Conservation (phyloP, 768 basidiomycete genomes). For the Hygrophoropsis aurantiaca region DNA sequence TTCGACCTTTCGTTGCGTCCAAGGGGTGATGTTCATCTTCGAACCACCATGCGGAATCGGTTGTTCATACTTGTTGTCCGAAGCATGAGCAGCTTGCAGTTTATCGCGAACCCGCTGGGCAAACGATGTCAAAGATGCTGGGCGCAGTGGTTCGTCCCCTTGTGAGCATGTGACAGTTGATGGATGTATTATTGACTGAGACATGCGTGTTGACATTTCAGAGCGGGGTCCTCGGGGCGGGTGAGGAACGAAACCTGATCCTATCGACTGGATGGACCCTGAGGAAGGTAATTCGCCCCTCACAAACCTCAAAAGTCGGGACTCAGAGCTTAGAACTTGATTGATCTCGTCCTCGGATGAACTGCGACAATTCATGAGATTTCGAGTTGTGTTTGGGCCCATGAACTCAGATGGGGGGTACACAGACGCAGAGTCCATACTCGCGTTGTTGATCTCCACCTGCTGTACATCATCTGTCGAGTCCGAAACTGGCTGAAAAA, state of each 20-base stretch:
- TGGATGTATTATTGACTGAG: constrained; percentile 17
- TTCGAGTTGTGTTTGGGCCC: constrained; percentile 17
- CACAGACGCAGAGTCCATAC: constrained; percentile 19
- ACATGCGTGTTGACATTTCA: background rate
- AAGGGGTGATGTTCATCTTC: background rate
- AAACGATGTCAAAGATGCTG: constrained; percentile 38
- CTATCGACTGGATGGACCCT: constrained; percentile 7
- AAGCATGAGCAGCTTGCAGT: constrained; percentile 19
- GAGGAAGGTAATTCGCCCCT: constrained; percentile 17
- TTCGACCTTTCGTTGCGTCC: background rate
- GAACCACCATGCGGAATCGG: background rate
- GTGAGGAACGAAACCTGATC: constrained; percentile 12
- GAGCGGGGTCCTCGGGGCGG: constrained; percentile 21
- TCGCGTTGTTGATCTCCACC: constrained; percentile 10
- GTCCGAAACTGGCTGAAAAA: constrained; percentile 18
- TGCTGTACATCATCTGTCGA: background rate
- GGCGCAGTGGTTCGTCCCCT: constrained; percentile 22
- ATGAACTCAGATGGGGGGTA: constrained; percentile 27
- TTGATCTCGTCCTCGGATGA: constrained; percentile 28
- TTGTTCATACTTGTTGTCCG: constrained; percentile 1
- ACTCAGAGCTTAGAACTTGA: constrained; percentile 18
- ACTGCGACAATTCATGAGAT: constrained; percentile 7
- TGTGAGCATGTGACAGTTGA: constrained; percentile 4
- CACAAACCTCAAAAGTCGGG: constrained; percentile 23
- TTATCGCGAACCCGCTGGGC: constrained; percentile 45